Base-by-base conservation (phyloP, 306 rosid species). In the Cicer judaicum region DNA sequence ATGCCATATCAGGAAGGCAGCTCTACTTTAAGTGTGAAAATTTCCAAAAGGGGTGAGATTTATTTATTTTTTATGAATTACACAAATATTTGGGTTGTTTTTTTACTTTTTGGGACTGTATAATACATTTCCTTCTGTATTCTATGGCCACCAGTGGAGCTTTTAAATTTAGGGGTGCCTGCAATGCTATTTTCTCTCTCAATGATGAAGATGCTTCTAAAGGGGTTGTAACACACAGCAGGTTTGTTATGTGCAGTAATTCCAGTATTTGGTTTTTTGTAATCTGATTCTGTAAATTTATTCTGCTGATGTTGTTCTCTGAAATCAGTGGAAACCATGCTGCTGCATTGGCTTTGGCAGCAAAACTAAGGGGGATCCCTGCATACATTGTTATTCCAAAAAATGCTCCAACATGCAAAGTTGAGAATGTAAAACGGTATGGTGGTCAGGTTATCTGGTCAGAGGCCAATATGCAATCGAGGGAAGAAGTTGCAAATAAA, bases 181-280 rank as follows among this genome's bases (percentile, higher is more conserved):
- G 88, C 92, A 91, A 91, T 89, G 97, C 97, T 34, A 92, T 93
- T 50, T 89, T 81, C 82, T 91, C 98, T 68, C 94, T 93, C 38
- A 78, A 75, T 61, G 85, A 91, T 75, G 82, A 62, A 36, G 84
- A 93, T 62, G 98, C 94, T 77, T 83, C 89, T 40, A 93, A 87
- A 79, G 98, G 98, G 69, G 98, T 91, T 63, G 78, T 88, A 70
- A 93, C 98, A 47, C 98, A 91, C 87, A 93, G 97, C 96, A 93
- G 98, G 97, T 93, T 72, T 74, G 57, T 54, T 77, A 74, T 54
- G 7, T 61, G 68, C 70, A 21, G 16, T 77, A 77, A 72, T 44
- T 71, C 68, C 65, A 79, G 42, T 66, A 59, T 10, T 76, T 55
- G 50, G 50, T 8, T 41, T 38, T 40, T 9, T 40, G 10, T 29